phyloP scores from a whole-genome alignment of 768 basidiomycete species.

The Cyclocybe aegerita region DNA sequence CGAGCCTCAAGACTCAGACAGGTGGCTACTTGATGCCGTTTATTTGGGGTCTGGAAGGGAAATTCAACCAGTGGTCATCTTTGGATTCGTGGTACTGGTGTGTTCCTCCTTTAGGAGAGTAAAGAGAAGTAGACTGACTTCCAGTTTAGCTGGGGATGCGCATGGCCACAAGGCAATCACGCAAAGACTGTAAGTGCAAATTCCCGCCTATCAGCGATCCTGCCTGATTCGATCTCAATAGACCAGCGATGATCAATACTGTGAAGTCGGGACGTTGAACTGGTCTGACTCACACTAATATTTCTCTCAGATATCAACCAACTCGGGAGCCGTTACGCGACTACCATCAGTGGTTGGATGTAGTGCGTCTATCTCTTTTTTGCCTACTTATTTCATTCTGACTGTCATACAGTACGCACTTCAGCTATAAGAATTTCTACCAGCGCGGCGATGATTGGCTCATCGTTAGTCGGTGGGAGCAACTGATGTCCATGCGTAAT shows the following conservation, averaged over 20 bases:
- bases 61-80: constrained; percentile 43
- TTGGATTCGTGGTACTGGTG: constrained; percentile 52
- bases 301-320: constrained; percentile 37
- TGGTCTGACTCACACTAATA: neutral
- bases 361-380: constrained; percentile 30
- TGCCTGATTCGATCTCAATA: constrained; percentile 14
- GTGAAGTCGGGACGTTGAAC: constrained; percentile 20
- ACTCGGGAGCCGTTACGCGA: constrained; percentile 40
- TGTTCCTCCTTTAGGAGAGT: constrained; percentile 10
- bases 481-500: constrained; percentile 60
- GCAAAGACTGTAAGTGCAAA: constrained; percentile 37
- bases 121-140: neutral
- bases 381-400: neutral
- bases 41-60: constrained; percentile 51
- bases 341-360: constrained; percentile 48
- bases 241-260: constrained; percentile 49
- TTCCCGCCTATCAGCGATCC: neutral
- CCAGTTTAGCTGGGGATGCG: constrained; percentile 53
- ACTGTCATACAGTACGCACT: constrained; percentile 40
- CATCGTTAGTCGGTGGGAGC: constrained; percentile 69
- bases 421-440: constrained; percentile 63
- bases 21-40: constrained; percentile 52
- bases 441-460: constrained; percentile 69
- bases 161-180: constrained; percentile 53
- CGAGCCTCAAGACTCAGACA: constrained; percentile 44